Base-by-base conservation (phyloP, 768 basidiomycete species). In the Pleurotus tuber-regium region DNA sequence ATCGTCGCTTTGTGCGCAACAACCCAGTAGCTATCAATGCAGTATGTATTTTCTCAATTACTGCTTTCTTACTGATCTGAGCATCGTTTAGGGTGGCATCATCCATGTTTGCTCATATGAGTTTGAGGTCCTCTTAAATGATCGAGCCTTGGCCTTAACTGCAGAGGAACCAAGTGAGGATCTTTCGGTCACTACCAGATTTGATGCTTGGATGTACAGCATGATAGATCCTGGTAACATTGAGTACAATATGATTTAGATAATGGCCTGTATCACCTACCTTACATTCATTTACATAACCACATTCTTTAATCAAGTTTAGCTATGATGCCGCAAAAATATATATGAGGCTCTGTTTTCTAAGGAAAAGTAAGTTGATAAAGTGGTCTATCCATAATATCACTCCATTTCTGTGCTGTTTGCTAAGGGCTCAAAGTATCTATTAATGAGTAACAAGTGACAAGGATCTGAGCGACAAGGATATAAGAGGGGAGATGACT, bases 161-260 rank as follows among this genome's bases (percentile, higher is more conserved):
- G 8, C 14, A 9, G 11, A 6, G 24, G 6, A 8, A 12, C 42
- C 21, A 30, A 25, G 21, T 12, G 26, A n/a, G 4, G 28, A 52
- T 26, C 19, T 40, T 10, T 14, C 51, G 8, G 26, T 29, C 10
- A 31, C 51, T 11, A 21, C 51, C 1, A 14, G 25, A 9, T 52
- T 52, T 35, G 51, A 52, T 44, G 16, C 25, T 4, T 52, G 51
- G 51, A 30, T 52, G 16, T 41, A 44, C 28, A 26, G 12, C 5
- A 24, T 44, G 11, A 23, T 44, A 25, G 43, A 44, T 14, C 24
- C 25, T 26, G 23, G 12, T 24, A 7, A 16, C 16, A 25, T 6
- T n/a, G n/a, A n/a, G 7, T 44, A 44, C 19, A 44, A 44, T 25
- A 25, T 25, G 24, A 19, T 29, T 29, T 44, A 44, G 14, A 25